These are phyloP conservation scores for Ascochyta koolunga DNA, from an alignment of 2,329 filamentous ascomycete genomes.

Conservation along the genomic window DNA sequence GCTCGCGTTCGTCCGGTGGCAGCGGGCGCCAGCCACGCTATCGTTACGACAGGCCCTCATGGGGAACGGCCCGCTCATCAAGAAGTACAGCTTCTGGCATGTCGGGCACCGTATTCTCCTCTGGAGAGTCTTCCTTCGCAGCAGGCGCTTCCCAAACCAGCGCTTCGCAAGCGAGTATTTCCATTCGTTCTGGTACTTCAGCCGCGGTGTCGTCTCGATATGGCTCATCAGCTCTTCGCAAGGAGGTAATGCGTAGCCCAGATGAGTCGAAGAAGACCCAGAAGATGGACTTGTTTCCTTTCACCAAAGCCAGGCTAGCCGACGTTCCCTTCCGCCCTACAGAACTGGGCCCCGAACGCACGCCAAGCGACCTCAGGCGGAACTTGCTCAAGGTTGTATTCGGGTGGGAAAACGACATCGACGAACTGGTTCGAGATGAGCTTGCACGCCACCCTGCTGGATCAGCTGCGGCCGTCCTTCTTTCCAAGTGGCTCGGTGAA, in stretches of 20 bases:
- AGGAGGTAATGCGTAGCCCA: conserved; percentile 81
- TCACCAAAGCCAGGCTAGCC: conserved; percentile 77
- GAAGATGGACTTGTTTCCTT: conserved; percentile 82
- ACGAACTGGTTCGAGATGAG: conserved; percentile 83
- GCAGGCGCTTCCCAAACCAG: conserved; percentile 55
- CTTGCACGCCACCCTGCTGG: conserved; percentile 74
- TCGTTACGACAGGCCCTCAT: conserved; percentile 53
- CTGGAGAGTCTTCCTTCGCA: conserved; percentile 62
- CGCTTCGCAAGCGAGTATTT: conserved; percentile 60
- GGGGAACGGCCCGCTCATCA: conserved; percentile 31
- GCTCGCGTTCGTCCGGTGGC: conserved; percentile 59
- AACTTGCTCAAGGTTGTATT: conserved; percentile 96
- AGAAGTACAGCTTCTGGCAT: conserved; percentile 45
- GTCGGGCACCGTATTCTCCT: conserved; percentile 72
- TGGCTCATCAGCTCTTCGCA: conserved; percentile 73
- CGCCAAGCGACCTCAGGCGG: conserved; percentile 74
- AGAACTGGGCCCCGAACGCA: conserved; percentile 55
- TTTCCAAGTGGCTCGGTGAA: conserved; percentile 92
- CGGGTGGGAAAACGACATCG: conserved; percentile 87
- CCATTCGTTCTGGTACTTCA: conserved; percentile 56
- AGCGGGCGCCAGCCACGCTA: conserved; percentile 53
- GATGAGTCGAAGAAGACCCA: conserved; percentile 65
- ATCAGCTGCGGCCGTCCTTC: conserved; percentile 78
- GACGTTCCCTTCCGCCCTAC: conserved; percentile 82
- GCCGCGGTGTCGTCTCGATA: conserved; percentile 56